Base-by-base conservation (phyloP, 148 eudicot genomes). In the Nyssa sinensis region DNA sequence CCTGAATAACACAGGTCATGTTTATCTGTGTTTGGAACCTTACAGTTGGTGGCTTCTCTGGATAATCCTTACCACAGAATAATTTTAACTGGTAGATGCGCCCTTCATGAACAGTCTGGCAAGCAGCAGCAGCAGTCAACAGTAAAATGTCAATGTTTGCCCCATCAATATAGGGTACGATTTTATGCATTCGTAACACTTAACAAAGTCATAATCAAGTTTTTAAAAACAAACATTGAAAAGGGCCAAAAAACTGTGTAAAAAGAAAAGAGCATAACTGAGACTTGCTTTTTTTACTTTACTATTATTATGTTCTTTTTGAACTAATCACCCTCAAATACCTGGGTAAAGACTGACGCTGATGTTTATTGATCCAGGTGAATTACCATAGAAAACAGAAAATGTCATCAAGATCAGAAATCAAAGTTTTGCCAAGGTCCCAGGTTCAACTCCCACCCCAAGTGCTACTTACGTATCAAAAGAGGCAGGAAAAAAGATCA, bases 61-160 rank as follows among this genome's bases (percentile, higher is more conserved):
- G 90, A 71, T 87, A 87, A n/a, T 84, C 86, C 62, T 66, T 80
- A 51, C 87, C 86, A 55, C 90, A 87, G 72, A 86, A 81, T 62
- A 86, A 39, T 71, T 86, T 86, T 71, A 86, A 76, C 74, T 86
- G 90, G 70, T 86, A 87, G 69, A 87, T 87, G 19, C 90, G 86
- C 35, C 90, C 88, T 72, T 87, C 90, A 65, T 87, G 83, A 34
- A 82, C 84, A 75, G 82, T 87, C 90, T 87, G 84, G 57, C 75
- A 57, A n/a, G n/a, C n/a, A 62, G 41, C n/a, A 41, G 62, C 41
- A 64, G 4, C 24, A 72, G 28, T 60, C 66, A 59, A 35, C 65
- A 35, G 33, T n/a, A n/a, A n/a, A n/a, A 62, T 8, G 28, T 60
- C 58, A 39, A 7, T 72, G 51, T n/a, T n/a, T n/a, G n/a, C n/a